A percentile compares a stretch with the other conserved stretches of the same genome.
These are phyloP conservation scores for Rhizopus sp. DNA, from an alignment of 371 early-diverging fungal genomes.

Conservation along the genomic window DNA sequence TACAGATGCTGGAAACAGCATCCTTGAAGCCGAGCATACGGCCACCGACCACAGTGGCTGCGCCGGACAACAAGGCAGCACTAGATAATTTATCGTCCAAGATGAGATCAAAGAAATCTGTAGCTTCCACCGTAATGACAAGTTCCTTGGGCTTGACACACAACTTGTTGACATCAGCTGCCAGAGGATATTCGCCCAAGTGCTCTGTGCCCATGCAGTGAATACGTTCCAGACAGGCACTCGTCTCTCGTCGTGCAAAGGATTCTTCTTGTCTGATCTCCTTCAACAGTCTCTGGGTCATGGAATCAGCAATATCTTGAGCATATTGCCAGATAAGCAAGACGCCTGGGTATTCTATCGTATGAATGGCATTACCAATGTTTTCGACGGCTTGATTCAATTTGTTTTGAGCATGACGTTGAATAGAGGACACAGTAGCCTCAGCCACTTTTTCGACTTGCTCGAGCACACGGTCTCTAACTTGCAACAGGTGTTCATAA, in stretches of 20 bases:
- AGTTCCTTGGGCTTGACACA: conserved; percentile 45
- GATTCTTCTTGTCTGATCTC: conserved; percentile 70
- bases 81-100: conserved; percentile 59
- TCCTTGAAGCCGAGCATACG: conserved; percentile 52
- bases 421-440: conserved; percentile 57
- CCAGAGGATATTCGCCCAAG: conserved; percentile 44
- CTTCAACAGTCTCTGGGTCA: conserved; percentile 64
- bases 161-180: conserved; percentile 51
- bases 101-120: conserved; percentile 69
- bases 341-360: conserved; percentile 80
- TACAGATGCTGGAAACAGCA: conserved; percentile 45
- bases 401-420: conserved; percentile 52
- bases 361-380: conserved; percentile 63
- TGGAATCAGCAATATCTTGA: conserved; percentile 69
- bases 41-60: conserved; percentile 48
- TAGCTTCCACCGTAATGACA: conserved; percentile 60
- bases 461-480: conserved; percentile 59
- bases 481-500: conserved; percentile 55
- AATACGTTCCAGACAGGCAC: conserved; percentile 62
- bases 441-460: conserved; percentile 73
- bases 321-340: conserved; percentile 87
- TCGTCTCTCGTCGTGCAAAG: conserved; percentile 66
- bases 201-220: conserved; percentile 60
- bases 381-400: conserved; percentile 62
- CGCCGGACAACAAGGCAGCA: conserved; percentile 43